Evolutionary conservation across 2,329 filamentous ascomycete species (phyloP), one percentile per base, ranked within the genome.

Genomic region (Penicillium sp.): DNA sequence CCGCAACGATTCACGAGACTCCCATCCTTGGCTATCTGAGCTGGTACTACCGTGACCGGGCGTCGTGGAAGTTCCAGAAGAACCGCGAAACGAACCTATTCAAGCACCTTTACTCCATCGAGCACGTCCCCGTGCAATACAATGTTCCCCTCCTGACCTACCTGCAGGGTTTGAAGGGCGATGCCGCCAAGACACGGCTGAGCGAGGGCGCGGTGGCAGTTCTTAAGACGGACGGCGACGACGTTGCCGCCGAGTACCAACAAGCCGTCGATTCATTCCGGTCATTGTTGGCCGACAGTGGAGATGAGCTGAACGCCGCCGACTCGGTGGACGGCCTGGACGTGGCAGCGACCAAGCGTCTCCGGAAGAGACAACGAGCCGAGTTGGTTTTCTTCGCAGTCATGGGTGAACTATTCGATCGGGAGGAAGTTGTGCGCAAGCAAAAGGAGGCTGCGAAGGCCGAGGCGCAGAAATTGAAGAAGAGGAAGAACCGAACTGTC

Each of bases 11-110:
- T 51, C 70, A 75, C 59, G 75, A 76, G 50, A 68, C 74, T 7
- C 85, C 89, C 15, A 89, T 92, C 61, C 83, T 96, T 17, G 83
- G 86, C 57, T 97, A 97, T 75, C 85, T 97, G 49, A 84, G 84
- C 51, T 87, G 89, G 73, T 97, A 93, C 84, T 84, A 91, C 78
- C 85, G 84, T 59, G 85, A 88, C 63, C 88, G 88, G 61, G 81
- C 84, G 10, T 83, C 83, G 69, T 98, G 94, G 94, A 97, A 97
- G 78, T 98, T 97, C 82, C 96, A 96, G 82, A 97, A 97, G 81
- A 93, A 92, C 70, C 88, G 92, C 73, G 93, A 97, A 78, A 91
- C 89, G 58, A 87, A 91, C 69, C 83, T 97, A 13, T 86, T 97
- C 73, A 94, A 95, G 76, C 88, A 96, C 80, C 80, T 91, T 50